phyloP scores from a whole-genome alignment of 768 basidiomycete genomes.

The Cystoderma amianthinum region DNA sequence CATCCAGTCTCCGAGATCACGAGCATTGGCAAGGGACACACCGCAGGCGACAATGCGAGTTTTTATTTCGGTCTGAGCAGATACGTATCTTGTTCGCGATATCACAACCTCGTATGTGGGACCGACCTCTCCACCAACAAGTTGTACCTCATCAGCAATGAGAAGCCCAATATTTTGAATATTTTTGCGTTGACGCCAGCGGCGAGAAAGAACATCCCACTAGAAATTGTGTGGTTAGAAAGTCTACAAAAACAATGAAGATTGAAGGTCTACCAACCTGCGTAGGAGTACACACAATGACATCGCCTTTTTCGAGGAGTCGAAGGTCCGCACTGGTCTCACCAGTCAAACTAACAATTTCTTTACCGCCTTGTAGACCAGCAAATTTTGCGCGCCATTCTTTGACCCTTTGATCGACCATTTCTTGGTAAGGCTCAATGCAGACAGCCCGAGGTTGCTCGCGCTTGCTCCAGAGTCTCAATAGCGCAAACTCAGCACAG shows the following conservation, averaged over 20 bases:
- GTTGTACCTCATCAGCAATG: slow-evolving; percentile 93
- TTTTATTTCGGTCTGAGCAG: slow-evolving; percentile 87
- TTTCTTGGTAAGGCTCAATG: slow-evolving; percentile 95
- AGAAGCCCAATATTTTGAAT: slow-evolving; percentile 89
- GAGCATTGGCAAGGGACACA: slow-evolving; percentile 92
- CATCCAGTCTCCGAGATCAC: slow-evolving; percentile 97
- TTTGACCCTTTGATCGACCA: slow-evolving; percentile 85
- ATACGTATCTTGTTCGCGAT: slow-evolving; percentile 94
- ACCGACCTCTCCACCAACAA: slow-evolving; percentile 91
- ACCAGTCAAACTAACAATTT: slow-evolving; percentile 89
- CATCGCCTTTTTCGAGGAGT: slow-evolving; percentile 83
- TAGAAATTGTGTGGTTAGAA: slow-evolving; percentile 19
- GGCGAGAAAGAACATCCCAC: slow-evolving; percentile 93
- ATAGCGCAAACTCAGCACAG: slow-evolving; percentile 91
- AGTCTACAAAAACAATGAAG: slow-evolving; percentile 1
- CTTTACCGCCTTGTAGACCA: slow-evolving; percentile 82
- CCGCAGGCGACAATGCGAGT: slow-evolving; percentile 94
- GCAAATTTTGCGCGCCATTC: slow-evolving; percentile 90
- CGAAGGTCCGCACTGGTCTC: slow-evolving; percentile 91
- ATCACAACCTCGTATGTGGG: slow-evolving; percentile 96
- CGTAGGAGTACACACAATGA: slow-evolving; percentile 89
- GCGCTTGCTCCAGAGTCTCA: slow-evolving; percentile 90
- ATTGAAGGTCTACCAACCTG: slow-evolving; percentile 48
- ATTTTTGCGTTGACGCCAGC: slow-evolving; percentile 97
- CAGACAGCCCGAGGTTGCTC: slow-evolving; percentile 85